These are phyloP conservation scores for Hirschfeldia incana DNA, from an alignment of 345 rosid species.

Conservation along the genomic window DNA sequence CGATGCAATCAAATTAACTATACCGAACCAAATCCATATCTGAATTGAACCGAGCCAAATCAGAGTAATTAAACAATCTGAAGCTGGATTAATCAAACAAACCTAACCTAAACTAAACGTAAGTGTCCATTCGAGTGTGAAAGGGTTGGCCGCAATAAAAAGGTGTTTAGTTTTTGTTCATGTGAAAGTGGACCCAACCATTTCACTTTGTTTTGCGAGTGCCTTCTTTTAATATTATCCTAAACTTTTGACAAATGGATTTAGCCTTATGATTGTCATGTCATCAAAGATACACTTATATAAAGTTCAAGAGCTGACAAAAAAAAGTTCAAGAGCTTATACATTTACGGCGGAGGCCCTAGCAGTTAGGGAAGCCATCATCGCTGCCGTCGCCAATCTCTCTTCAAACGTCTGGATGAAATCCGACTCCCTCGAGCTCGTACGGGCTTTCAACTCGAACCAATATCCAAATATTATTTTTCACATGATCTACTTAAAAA, in stretches of 20 bases:
- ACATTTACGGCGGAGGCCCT: too few relatives aligned
- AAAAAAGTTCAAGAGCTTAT: too few relatives aligned
- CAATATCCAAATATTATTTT: too few relatives aligned
- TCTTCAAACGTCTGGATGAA: too few relatives aligned
- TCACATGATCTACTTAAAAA: too few relatives aligned
- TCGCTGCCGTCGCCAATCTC: too few relatives aligned
- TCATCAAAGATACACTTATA: not conserved
- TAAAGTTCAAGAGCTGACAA: not conserved
- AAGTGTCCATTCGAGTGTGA: constrained; percentile 6
- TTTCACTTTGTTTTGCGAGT: constrained; percentile 20
- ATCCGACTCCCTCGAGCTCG: too few relatives aligned
- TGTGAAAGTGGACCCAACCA: constrained; percentile 33
- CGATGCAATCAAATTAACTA: not conserved
- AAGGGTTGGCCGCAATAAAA: constrained; percentile 23
- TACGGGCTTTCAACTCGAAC: too few relatives aligned
- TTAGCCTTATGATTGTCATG: constrained; percentile 15
- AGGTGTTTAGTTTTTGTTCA: constrained; percentile 15
- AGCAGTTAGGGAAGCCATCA: too few relatives aligned
- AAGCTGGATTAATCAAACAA: not conserved
- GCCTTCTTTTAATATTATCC: constrained; percentile 19
- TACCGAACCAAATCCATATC: not conserved
- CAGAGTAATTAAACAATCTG: not conserved
- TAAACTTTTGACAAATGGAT: constrained; percentile 27
- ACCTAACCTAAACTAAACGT: not conserved
- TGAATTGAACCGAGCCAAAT: not conserved